Percentiles rank a stretch among this genome's conserved stretches.
Conservation (phyloP, 2,329 filamentous ascomycete species). For the Alternaria sp. region DNA sequence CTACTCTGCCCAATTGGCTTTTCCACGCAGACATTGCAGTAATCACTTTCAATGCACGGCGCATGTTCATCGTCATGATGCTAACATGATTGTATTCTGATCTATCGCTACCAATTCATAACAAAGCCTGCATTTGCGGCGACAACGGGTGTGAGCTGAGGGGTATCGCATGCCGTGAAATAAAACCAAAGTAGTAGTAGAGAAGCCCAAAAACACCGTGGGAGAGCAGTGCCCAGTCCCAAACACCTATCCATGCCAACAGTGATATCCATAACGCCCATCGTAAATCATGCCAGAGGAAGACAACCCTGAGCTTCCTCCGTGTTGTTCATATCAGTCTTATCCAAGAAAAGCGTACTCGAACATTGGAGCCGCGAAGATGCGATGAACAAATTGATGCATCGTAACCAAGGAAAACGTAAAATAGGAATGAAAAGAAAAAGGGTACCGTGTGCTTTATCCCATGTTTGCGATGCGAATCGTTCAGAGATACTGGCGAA, state of each 20-base stretch:
- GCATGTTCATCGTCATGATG: not conserved
- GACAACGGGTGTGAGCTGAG: conserved; percentile 22
- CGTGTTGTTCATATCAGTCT: conserved; percentile 34
- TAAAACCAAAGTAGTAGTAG: not conserved
- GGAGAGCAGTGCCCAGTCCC: conserved; percentile 17
- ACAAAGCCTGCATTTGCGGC: conserved; percentile 18
- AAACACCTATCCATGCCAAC: conserved; percentile 34
- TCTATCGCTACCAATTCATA: conserved; percentile 19
- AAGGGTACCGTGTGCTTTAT: not conserved
- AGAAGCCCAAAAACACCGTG: conserved; percentile 25
- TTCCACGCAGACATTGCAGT: not conserved
- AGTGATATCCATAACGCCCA: conserved; percentile 33
- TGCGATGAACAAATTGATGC: conserved; percentile 40
- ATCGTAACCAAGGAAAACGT: conserved; percentile 10
- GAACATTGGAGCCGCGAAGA: conserved; percentile 27
- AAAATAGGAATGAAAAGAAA: not conserved
- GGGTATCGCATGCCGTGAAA: conserved; percentile 22
- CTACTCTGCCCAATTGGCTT: not conserved
- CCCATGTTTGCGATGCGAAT: not conserved
- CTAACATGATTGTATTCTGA: conserved; percentile 15
- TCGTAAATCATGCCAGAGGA: conserved; percentile 38
- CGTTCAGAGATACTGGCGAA: conserved; percentile 54
- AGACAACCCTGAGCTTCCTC: conserved; percentile 14
- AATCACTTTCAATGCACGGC: not conserved
- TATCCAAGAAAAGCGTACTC: conserved; percentile 23